Evolutionary conservation across 2,329 filamentous ascomycete genomes (phyloP).

Genomic region (Pseudopithomyces chartarum): DNA sequence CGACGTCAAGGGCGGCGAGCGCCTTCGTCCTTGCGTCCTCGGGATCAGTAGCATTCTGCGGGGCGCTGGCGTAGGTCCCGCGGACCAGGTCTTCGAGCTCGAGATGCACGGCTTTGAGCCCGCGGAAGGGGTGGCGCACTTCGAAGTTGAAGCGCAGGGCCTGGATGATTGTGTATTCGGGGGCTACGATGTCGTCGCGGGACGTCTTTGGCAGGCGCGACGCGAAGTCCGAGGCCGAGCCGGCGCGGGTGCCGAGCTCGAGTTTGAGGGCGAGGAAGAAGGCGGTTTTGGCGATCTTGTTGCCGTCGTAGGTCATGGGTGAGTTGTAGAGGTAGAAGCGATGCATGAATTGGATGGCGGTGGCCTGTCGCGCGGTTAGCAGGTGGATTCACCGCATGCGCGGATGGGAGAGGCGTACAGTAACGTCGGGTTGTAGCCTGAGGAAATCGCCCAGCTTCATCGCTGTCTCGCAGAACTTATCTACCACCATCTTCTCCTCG

Average conservation of each 20-base stretch:
- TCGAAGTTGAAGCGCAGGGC: constrained; percentile 93
- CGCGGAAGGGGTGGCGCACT: constrained; percentile 86
- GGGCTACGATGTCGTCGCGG: constrained; percentile 81
- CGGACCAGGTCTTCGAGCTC: constrained; percentile 74
- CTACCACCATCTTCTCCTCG: constrained; percentile 82
- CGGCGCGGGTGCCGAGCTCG: constrained; percentile 69
- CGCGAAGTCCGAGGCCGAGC: constrained; percentile 61
- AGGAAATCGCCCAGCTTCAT: constrained; percentile 63
- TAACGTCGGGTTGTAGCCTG: constrained; percentile 64
- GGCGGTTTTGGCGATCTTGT: constrained; percentile 84
- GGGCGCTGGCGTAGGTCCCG: constrained; percentile 56
- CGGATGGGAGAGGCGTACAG: constrained; percentile 61
- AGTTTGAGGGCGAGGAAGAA: constrained; percentile 94
- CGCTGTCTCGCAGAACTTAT: constrained; percentile 73
- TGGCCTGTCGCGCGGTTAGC: constrained; percentile 59
- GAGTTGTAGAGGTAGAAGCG: constrained; percentile 97
- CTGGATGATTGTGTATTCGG: constrained; percentile 91
- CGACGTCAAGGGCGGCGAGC: constrained; percentile 19
- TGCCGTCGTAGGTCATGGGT: constrained; percentile 93
- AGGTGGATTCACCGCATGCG: neutral
- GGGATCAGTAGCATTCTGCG: constrained; percentile 18
- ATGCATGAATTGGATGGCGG: constrained; percentile 85
- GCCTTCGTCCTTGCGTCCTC: constrained; percentile 35
- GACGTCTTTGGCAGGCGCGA: constrained; percentile 59
- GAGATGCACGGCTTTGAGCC: constrained; percentile 83